Evolutionary conservation across 768 basidiomycete species (phyloP).

Genomic region (Phanerochaete sordida): DNA sequence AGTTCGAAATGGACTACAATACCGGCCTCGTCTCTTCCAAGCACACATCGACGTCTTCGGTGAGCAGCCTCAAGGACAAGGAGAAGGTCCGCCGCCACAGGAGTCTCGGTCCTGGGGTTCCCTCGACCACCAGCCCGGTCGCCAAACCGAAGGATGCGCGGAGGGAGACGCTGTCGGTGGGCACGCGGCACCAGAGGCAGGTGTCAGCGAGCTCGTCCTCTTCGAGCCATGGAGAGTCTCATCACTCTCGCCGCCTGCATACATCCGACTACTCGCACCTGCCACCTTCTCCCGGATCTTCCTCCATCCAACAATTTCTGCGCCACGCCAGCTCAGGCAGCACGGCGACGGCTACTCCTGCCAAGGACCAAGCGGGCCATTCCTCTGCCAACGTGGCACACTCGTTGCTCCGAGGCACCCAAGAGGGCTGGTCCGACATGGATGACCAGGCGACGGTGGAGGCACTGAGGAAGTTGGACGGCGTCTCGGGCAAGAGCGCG

Average conservation of each 20-base stretch:
- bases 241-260: slow-evolving; percentile 49
- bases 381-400: slow-evolving; percentile 65
- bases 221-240: slow-evolving; percentile 52
- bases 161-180: slow-evolving; percentile 28
- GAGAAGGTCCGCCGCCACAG: slow-evolving; percentile 55
- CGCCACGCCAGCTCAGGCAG: slow-evolving; percentile 46
- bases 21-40: slow-evolving; percentile 58
- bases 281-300: slow-evolving; percentile 88
- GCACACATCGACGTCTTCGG: slow-evolving; percentile 29
- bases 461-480: slow-evolving; percentile 90
- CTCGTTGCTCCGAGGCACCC: slow-evolving; percentile 80
- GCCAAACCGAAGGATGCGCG: slow-evolving; percentile 47
- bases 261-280: slow-evolving; percentile 84
- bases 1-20: slow-evolving; percentile 72
- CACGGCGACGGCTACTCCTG: slow-evolving; percentile 27
- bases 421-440: slow-evolving; percentile 86
- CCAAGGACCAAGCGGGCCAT: slow-evolving; percentile 34
- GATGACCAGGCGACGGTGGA: slow-evolving; percentile 89
- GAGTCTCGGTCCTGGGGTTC: slow-evolving; percentile 58
- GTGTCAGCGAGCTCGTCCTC: slow-evolving; percentile 66
- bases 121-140: slow-evolving; percentile 24
- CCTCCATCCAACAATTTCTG: slow-evolving; percentile 82
- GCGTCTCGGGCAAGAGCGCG: slow-evolving; percentile 71
- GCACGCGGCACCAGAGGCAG: slow-evolving; percentile 53
- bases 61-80: slow-evolving; percentile 41